Base-by-base conservation (phyloP, 805 yeast genomes). In the Wickerhamomyces mucosus region DNA sequence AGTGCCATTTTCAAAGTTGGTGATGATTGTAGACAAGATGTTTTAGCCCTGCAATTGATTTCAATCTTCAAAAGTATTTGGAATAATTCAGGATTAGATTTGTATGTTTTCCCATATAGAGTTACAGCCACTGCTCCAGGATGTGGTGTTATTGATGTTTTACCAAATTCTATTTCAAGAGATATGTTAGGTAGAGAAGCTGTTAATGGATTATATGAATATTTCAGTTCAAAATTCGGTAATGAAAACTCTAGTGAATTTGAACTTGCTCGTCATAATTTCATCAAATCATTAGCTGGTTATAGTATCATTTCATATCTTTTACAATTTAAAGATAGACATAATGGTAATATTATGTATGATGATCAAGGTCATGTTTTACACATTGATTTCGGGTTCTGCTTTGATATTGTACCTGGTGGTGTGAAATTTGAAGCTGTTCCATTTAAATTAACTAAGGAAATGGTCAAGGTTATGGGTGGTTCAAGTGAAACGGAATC, bases 111-210 rank as follows among this genome's bases (percentile, higher is more conserved):
- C 59, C 98, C 99, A 1, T 72, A 92, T 57, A 64, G 96, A 42
- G 98, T 92, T 17, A 88, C 96, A 0, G 98, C 99, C 1, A 92
- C 99, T 8, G 96, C 95, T 3, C 97, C 98, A 1, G 98, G 99
- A 0, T 88, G 97, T 63, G 99, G 99, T 58, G 94, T 92, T 27
- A 92, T 92, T 61, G 99, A 94, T 54, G 98, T 94, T 20, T 67
- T 92, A 42, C 98, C 98, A 21, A 83, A 89, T 52, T 80, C 96
- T 6, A 78, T 85, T 18, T 85, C 96, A 26, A 75, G 99, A 60
- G 99, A 92, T 59, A 89, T 92, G 97, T 68, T 92, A 32, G 99
- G 99, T 26, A 74, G 99, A 50, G 99, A 92, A 52, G 98, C 98
- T 1, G 98, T 92, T 18, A 92, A 92, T 56, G 98, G 97, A 3